Conservation (phyloP, 495 filamentous ascomycete species). For the Aspergillus incahuasiensis region DNA sequence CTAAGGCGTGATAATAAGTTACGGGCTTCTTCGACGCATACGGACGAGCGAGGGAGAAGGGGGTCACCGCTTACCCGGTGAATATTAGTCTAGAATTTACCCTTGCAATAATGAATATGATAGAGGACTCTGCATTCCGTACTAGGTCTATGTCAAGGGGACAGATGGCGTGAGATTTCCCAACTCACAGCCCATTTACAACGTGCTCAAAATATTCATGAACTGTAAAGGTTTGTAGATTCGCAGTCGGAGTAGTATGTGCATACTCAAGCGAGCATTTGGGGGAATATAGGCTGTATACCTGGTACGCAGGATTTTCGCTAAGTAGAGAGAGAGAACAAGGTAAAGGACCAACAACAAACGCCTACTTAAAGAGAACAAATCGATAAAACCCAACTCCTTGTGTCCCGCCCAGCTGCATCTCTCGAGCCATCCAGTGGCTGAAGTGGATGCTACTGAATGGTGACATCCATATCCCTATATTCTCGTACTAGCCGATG, state of each 20-base stretch:
- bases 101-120: constrained; percentile 13
- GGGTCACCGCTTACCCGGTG: constrained; percentile 30
- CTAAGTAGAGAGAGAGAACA: constrained; percentile 1
- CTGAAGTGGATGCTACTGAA: neutral
- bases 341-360: neutral
- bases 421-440: constrained; percentile 21
- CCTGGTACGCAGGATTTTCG: constrained; percentile 3
- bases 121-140: neutral
- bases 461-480: neutral
- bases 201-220: neutral
- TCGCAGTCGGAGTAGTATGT: neutral
- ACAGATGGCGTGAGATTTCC: neutral
- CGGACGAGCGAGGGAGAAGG: constrained; percentile 14
- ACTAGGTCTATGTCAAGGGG: too few relatives aligned
- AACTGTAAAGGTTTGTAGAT: neutral
- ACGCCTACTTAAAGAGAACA: neutral
- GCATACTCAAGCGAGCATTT: neutral
- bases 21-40: constrained; percentile 26
- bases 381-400: constrained; percentile 11
- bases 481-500: neutral
- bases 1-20: constrained; percentile 19
- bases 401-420: constrained; percentile 2
- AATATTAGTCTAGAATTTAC: neutral
- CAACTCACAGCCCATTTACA: neutral
- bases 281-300: constrained; percentile 6